Evolutionary conservation across 805 yeast species (phyloP).

Genomic region (Isabelozyma gotoi): DNA sequence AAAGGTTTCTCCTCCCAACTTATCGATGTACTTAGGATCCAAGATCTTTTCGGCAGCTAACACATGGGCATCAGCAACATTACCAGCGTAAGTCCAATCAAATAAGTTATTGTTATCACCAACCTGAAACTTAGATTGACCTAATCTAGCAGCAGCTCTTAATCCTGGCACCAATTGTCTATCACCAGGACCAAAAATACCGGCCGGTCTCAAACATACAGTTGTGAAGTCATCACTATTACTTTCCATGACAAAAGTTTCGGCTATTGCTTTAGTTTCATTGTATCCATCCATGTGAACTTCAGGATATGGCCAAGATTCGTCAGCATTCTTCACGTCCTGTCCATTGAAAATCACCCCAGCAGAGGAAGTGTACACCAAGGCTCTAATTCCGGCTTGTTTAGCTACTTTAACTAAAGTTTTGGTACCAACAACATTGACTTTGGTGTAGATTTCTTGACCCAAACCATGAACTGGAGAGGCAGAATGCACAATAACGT

Average conservation of each 20-base stretch:
- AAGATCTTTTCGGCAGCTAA: constrained; percentile 81
- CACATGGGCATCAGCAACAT: constrained; percentile 95
- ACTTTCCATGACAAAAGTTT: constrained; percentile 72
- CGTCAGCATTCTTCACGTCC: constrained; percentile 89
- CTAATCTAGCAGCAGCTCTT: constrained; percentile 74
- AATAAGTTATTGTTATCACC: constrained; percentile 93
- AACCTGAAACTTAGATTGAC: constrained; percentile 88
- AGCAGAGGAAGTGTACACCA: constrained; percentile 95
- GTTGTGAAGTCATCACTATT: constrained; percentile 68
- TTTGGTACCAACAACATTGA: constrained; percentile 86
- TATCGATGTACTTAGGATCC: constrained; percentile 36
- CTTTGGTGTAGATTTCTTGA: constrained; percentile 82
- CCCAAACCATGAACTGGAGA: constrained; percentile 92
- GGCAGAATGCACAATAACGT: constrained; percentile 90
- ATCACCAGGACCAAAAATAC: constrained; percentile 98
- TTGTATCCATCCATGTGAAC: constrained; percentile 96
- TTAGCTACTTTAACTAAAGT: constrained; percentile 68
- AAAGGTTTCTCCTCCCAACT: constrained; percentile 82
- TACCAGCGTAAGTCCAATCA: constrained; percentile 98
- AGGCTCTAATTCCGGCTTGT: constrained; percentile 52
- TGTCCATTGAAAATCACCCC: constrained; percentile 97
- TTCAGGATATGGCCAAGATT: constrained; percentile 88
- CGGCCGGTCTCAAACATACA: constrained; percentile 92
- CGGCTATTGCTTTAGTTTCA: constrained; percentile 92
- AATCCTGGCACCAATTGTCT: constrained; percentile 94